Percentiles rank a stretch among this genome's conserved stretches.
phyloP scores from a whole-genome alignment of 805 yeast genomes.

The Yarrowia sp. region DNA sequence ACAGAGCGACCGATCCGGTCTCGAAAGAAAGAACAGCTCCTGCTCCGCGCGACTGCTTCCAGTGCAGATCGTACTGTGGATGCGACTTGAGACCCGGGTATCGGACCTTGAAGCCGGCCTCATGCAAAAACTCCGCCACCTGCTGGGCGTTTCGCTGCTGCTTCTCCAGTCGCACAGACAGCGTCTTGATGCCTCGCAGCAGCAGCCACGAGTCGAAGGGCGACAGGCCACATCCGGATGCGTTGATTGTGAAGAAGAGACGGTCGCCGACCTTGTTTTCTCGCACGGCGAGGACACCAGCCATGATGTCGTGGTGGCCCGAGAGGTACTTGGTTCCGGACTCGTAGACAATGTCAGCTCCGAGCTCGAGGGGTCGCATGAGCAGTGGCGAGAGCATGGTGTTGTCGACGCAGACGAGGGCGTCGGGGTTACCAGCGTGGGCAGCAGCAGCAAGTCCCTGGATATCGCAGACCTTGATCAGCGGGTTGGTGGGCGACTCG shows the following conservation, averaged over 20 bases:
- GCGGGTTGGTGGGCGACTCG: conserved; percentile 92
- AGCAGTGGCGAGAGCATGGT: conserved; percentile 95
- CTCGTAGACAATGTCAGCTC: conserved; percentile 89
- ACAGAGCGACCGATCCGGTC: conserved; percentile 67
- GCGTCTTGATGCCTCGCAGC: conserved; percentile 82
- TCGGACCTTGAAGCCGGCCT: conserved; percentile 70
- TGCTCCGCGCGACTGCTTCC: conserved; percentile 72
- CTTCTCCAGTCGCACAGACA: conserved; percentile 80
- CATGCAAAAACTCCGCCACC: conserved; percentile 70
- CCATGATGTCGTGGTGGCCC: conserved; percentile 97
- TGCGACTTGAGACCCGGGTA: conserved; percentile 82
- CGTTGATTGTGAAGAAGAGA: conserved; percentile 74
- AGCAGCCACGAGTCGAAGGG: conserved; percentile 93
- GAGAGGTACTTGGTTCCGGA: conserved; percentile 89
- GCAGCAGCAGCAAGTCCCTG: conserved; percentile 63
- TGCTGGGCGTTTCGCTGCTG: conserved; percentile 78
- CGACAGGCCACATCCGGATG: conserved; percentile 86
- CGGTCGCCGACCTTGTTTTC: conserved; percentile 61
- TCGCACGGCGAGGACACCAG: conserved; percentile 80
- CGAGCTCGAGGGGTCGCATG: conserved; percentile 80
- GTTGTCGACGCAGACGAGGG: conserved; percentile 84
- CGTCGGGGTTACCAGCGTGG: conserved; percentile 63
- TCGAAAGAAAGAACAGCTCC: conserved; percentile 90
- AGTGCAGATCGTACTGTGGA: conserved; percentile 78
- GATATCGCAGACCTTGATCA: conserved; percentile 82